phyloP scores from a whole-genome alignment of 129 eudicot genomes.

The Mikania micrantha region DNA sequence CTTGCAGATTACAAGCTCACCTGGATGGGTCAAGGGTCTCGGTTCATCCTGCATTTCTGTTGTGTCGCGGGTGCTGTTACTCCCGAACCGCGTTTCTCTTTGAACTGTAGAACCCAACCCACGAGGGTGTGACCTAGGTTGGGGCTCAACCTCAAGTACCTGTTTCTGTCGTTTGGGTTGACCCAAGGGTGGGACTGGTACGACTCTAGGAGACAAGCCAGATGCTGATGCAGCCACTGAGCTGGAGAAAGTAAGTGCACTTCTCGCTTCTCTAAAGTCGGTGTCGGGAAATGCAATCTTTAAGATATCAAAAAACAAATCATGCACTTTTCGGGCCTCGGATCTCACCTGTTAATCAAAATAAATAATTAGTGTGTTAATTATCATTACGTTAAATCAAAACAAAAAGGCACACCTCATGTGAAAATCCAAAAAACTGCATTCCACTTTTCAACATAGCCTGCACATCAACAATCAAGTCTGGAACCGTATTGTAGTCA shows the following conservation, averaged over 20 bases:
- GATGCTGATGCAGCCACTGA: constrained; percentile 36
- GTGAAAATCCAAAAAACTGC: constrained; percentile 64
- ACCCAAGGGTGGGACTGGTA: constrained; percentile 25
- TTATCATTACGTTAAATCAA: neutral
- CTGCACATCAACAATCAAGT: constrained; percentile 79
- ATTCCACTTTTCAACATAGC: constrained; percentile 68
- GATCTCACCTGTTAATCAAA: constrained; percentile 59
- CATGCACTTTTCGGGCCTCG: constrained; percentile 90
- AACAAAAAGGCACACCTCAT: constrained; percentile 52
- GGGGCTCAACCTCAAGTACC: constrained; percentile 42
- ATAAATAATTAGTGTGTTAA: neutral
- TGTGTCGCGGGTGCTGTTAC: constrained; percentile 33
- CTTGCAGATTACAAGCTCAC: constrained; percentile 92
- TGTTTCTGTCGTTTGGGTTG: constrained; percentile 51
- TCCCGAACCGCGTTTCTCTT: constrained; percentile 59
- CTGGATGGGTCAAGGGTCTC: constrained; percentile 68
- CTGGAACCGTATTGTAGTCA: constrained; percentile 63
- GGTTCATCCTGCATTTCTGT: constrained; percentile 40
- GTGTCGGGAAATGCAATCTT: constrained; percentile 63
- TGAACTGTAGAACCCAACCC: constrained; percentile 26
- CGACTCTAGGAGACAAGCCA: constrained; percentile 45
- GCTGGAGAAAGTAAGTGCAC: constrained; percentile 58
- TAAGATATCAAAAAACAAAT: constrained; percentile 76
- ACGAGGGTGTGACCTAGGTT: constrained; percentile 44
- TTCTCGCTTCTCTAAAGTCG: constrained; percentile 81